Evolutionary conservation across 2,329 filamentous ascomycete species (phyloP).

Genomic region (Nemania sp.): DNA sequence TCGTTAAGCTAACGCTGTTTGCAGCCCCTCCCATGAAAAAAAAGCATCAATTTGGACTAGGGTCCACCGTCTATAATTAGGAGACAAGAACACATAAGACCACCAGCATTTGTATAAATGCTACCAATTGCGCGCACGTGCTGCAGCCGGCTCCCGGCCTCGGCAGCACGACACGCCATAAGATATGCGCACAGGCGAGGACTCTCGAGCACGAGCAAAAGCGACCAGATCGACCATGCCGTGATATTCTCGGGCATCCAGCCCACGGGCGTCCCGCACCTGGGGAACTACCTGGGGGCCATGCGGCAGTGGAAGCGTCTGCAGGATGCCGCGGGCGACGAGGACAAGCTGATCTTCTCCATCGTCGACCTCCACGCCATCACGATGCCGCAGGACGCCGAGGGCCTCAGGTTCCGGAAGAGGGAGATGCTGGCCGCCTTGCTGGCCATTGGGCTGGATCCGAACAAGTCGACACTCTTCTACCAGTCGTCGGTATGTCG

Average conservation of each 20-base stretch:
- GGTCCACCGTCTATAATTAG: not conserved
- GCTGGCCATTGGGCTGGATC: slow-evolving; percentile 82
- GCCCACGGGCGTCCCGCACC: slow-evolving; percentile 89
- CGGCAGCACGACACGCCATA: slow-evolving; percentile 14
- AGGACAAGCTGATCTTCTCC: slow-evolving; percentile 75
- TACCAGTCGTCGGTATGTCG: slow-evolving; percentile 73
- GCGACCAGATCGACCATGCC: slow-evolving; percentile 14
- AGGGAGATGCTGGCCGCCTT: slow-evolving; percentile 78
- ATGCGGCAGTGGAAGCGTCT: slow-evolving; percentile 83
- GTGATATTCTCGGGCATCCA: slow-evolving; percentile 96
- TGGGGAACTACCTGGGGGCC: slow-evolving; percentile 95
- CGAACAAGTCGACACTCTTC: slow-evolving; percentile 77
- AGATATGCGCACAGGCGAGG: not conserved
- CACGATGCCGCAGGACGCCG: slow-evolving; percentile 72
- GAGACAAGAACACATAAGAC: not conserved
- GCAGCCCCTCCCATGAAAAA: not conserved
- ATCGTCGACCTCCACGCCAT: slow-evolving; percentile 95
- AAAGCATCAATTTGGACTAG: not conserved
- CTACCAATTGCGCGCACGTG: slow-evolving; percentile 22
- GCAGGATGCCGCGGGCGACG: slow-evolving; percentile 64
- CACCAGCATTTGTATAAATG: slow-evolving; percentile 14
- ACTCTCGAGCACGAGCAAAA: not conserved
- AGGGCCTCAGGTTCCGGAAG: slow-evolving; percentile 65
- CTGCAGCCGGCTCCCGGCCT: slow-evolving; percentile 19
- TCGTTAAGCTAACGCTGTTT: not conserved